phyloP scores from a whole-genome alignment of 495 filamentous ascomycete genomes.

The Penicillium waksmanii region DNA sequence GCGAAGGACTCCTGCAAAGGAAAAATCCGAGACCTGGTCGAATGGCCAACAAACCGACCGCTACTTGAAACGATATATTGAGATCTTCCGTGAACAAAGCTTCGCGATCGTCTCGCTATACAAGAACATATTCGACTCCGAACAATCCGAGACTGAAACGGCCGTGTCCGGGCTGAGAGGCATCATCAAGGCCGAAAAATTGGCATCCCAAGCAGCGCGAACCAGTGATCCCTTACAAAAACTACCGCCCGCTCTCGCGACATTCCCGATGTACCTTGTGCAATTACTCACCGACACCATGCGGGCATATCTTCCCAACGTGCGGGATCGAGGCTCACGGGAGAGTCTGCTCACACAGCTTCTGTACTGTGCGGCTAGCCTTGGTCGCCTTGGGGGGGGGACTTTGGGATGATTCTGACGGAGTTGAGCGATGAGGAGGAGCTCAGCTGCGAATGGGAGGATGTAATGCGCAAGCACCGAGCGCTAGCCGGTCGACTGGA shows the following conservation, averaged over 20 bases:
- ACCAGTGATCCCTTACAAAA: slow-evolving; percentile 64
- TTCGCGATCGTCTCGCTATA: slow-evolving; percentile 95
- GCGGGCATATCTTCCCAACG: slow-evolving; percentile 76
- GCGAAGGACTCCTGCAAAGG: slow-evolving; percentile 34
- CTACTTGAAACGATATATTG: slow-evolving; percentile 93
- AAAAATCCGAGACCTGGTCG: slow-evolving; percentile 54
- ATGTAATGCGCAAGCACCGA: slow-evolving; percentile 87
- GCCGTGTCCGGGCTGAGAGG: slow-evolving; percentile 37
- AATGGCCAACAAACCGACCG: slow-evolving; percentile 91
- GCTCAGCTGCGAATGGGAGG: slow-evolving; percentile 74
- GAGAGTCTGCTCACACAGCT: slow-evolving; percentile 94
- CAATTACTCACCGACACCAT: slow-evolving; percentile 80
- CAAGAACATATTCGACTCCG: slow-evolving; percentile 78
- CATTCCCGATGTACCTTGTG: slow-evolving; percentile 86
- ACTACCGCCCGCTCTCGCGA: slow-evolving; percentile 76
- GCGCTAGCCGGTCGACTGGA: slow-evolving; percentile 85
- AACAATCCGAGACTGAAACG: slow-evolving; percentile 41
- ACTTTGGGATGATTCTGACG: slow-evolving; percentile 88
- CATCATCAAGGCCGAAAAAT: slow-evolving; percentile 37
- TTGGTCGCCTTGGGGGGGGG: slow-evolving; percentile 88
- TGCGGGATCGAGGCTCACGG: slow-evolving; percentile 73
- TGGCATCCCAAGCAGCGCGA: slow-evolving; percentile 23
- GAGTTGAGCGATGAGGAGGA: slow-evolving; percentile 63
- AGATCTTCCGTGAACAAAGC: slow-evolving; percentile 97
- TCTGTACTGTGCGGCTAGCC: slow-evolving; percentile 90